Evolutionary conservation across 805 yeast species (phyloP).

Genomic region (Suhomyces sp.): DNA sequence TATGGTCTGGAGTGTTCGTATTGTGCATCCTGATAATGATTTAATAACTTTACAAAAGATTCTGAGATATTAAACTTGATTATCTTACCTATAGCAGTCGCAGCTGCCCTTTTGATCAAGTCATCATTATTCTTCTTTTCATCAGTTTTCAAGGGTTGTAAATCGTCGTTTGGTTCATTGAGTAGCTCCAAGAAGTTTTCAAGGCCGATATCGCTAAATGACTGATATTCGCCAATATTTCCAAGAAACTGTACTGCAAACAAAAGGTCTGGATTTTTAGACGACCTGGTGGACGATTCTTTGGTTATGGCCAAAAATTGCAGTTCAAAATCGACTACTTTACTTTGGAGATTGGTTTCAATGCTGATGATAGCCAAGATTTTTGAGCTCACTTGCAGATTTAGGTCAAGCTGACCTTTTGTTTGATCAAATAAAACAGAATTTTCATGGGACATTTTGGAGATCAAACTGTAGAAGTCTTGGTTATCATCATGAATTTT

Average conservation of each 20-base stretch:
- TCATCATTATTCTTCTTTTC: constrained; percentile 9
- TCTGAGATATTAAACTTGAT: constrained; percentile 4
- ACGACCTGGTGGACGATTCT: constrained; percentile 27
- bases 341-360: constrained; percentile 16
- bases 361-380: constrained; percentile 28
- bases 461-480: constrained; percentile 3
- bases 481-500: neutral
- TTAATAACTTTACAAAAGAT: constrained; percentile 5
- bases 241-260: constrained; percentile 49
- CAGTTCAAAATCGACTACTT: constrained; percentile 24
- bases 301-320: constrained; percentile 30
- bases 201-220: constrained; percentile 20
- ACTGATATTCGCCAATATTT: constrained; percentile 34
- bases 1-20: constrained; percentile 5
- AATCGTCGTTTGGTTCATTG: constrained; percentile 16
- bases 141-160: constrained; percentile 2
- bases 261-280: constrained; percentile 12
- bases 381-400: constrained; percentile 25
- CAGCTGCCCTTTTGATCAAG: constrained; percentile 7
- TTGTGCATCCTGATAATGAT: constrained; percentile 4
- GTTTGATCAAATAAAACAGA: constrained; percentile 8
- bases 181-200: constrained; percentile 35
- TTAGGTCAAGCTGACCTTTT: constrained; percentile 14
- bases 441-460: constrained; percentile 2
- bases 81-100: constrained; percentile 9